phyloP scores from a whole-genome alignment of 257 asterid genomes.

The Linaria vulgaris region DNA sequence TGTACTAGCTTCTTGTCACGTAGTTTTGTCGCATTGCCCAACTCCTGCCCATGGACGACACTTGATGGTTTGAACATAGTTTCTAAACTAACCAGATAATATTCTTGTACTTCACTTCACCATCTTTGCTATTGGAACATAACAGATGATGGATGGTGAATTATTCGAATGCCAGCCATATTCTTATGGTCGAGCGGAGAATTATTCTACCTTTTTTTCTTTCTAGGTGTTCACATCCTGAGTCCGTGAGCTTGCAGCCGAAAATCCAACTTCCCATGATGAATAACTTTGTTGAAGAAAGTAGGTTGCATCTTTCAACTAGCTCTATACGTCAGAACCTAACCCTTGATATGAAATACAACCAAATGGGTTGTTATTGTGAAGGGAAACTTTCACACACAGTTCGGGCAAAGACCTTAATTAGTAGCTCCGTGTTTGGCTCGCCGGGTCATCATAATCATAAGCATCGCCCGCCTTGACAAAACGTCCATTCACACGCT shows the following conservation, averaged over 20 bases:
- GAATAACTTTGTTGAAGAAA: slow-evolving; percentile 5
- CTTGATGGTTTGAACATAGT: background rate
- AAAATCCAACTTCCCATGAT: background rate
- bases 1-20: slow-evolving; percentile 1
- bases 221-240: background rate
- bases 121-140: background rate
- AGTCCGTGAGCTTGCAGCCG: too few relatives aligned
- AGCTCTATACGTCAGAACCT: too few relatives aligned
- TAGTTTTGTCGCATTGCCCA: background rate
- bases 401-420: slow-evolving; percentile 13
- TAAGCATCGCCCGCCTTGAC: slow-evolving; percentile 91
- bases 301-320: too few relatives aligned
- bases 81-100: too few relatives aligned
- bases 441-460: slow-evolving; percentile 87
- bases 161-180: too few relatives aligned
- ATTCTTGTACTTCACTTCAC: background rate
- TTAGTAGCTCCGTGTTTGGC: slow-evolving; percentile 71
- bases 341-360: too few relatives aligned
- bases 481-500: slow-evolving; percentile 94
- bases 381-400: slow-evolving; percentile 4
- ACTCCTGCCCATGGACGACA: background rate
- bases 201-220: background rate
- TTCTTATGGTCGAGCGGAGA: too few relatives aligned
- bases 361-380: slow-evolving; percentile 5
- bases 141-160: background rate